Base-by-base conservation (phyloP, 2,329 filamentous ascomycete genomes). In the Waltergamsia citrina region DNA sequence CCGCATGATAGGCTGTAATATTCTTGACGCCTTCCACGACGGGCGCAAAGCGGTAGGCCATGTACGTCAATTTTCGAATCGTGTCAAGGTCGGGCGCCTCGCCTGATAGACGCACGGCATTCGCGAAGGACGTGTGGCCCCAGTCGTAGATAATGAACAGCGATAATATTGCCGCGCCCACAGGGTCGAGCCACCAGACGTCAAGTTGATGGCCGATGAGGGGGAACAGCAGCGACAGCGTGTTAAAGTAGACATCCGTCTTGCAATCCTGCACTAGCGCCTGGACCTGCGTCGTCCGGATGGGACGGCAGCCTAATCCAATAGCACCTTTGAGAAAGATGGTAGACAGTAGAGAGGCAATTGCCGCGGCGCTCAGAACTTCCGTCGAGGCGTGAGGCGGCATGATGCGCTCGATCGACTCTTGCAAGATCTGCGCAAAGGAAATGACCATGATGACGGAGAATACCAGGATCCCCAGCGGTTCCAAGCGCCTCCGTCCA, bases 181-280 rank as follows among this genome's bases (percentile, higher is more conserved):
- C 59, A 6, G 64, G 60, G 48, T 83, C 78, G 11, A 83, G 62
- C 78, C 78, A 82, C 78, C 78, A 83, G 11, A 79, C 46, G 17
- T 71, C 50, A 4, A 69, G 60, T 32, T 70, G 61, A 43, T 70
- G 62, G 6, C 78, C 78, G 32, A 81, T 49, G 1, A 92, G 68
- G 0, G 86, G 86, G 48, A 93, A 93, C n/a, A 90, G 69, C 46
- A 93, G 85, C 29, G 81, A 86, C 43, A 90, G 85, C 1, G 74
- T 78, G 60, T 94, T 94, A 70, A 94, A 93, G 15, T 92, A 75
- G 8, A 93, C 82, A 46, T 93, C 82, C 0, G 82, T 80, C 48
- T 64, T 57, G 38, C 52, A 56, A 9, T 56, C 52, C 11, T 56
- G 52, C 1, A 55, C 51, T 9, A 82, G 54, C 0, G 85, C 85